phyloP scores from a whole-genome alignment of 2,329 filamentous ascomycete species.

The Neofusicoccum cordaticola region DNA sequence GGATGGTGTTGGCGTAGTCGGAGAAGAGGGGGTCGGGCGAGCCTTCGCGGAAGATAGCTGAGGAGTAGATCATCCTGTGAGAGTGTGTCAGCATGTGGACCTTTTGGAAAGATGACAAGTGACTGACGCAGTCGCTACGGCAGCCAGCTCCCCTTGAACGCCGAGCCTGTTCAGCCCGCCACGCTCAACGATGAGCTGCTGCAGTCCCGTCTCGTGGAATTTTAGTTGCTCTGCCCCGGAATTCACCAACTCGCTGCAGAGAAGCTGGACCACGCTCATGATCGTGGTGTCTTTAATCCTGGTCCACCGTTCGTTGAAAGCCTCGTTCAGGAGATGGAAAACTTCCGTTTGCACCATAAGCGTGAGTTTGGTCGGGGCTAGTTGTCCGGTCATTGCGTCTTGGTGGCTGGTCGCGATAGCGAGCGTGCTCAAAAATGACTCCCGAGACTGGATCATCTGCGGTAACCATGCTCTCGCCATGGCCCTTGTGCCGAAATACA shows the following conservation, averaged over 20 bases:
- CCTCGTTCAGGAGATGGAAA: slow-evolving; percentile 31
- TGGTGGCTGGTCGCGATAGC: slow-evolving; percentile 34
- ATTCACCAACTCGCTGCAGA: slow-evolving; percentile 33
- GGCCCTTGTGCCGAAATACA: slow-evolving; percentile 32
- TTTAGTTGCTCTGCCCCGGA: slow-evolving; percentile 24
- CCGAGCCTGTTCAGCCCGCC: slow-evolving; percentile 33
- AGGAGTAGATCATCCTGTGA: slow-evolving; percentile 26
- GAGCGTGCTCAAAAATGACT: slow-evolving; percentile 38
- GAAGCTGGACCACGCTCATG: slow-evolving; percentile 36
- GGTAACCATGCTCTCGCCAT: slow-evolving; percentile 37
- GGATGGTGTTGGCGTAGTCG: slow-evolving; percentile 20
- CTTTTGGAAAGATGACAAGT: not conserved
- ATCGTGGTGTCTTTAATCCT: slow-evolving; percentile 33
- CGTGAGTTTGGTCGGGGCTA: slow-evolving; percentile 31
- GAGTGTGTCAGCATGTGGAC: not conserved
- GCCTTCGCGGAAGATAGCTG: slow-evolving; percentile 32
- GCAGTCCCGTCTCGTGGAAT: slow-evolving; percentile 31
- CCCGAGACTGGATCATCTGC: slow-evolving; percentile 30
- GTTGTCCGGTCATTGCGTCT: slow-evolving; percentile 28
- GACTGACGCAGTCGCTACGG: slow-evolving; percentile 20
- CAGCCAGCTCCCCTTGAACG: slow-evolving; percentile 31
- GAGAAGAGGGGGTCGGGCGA: slow-evolving; percentile 27
- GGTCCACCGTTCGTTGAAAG: slow-evolving; percentile 25
- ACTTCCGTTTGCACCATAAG: slow-evolving; percentile 32
- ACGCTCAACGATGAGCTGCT: slow-evolving; percentile 32